Conservation (phyloP, 73 alveolate species). For the Paraurostyla sp. region DNA sequence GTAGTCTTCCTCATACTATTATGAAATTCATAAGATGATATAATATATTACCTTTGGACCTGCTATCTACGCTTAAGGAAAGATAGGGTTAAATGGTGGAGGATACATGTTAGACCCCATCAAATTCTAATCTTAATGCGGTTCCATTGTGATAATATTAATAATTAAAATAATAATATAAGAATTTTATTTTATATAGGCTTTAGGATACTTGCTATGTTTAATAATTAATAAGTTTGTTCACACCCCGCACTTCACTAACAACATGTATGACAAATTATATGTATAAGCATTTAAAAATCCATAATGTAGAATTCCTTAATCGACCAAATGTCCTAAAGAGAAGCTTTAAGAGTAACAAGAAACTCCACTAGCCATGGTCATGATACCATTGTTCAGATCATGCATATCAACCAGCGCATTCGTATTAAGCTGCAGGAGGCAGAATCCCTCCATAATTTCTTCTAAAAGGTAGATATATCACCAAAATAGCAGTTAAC, state of each 20-base stretch:
- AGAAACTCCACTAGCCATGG: neutral
- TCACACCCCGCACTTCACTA: conserved; percentile 60
- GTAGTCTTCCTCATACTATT: conserved; percentile 38
- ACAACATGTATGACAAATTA: conserved; percentile 35
- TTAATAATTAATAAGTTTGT: conserved; percentile 46
- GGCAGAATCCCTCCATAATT: conserved; percentile 19
- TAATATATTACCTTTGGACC: conserved; percentile 18
- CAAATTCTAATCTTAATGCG: neutral
- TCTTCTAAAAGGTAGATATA: conserved; percentile 24
- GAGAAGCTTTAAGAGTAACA: conserved; percentile 26
- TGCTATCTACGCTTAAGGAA: neutral
- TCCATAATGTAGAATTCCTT: neutral
- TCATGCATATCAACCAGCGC: conserved; percentile 58
- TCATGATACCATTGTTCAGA: conserved; percentile 30
- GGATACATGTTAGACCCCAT: neutral
- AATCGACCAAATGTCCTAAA: neutral
- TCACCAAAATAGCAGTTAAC: neutral
- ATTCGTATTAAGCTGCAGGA: conserved; percentile 18
- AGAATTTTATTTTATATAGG: neutral
- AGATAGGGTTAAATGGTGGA: neutral
- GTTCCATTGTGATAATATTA: neutral
- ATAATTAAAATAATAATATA: neutral
- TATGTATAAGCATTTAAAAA: neutral
- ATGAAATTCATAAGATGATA: neutral
- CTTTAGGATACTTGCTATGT: neutral